A percentile compares a stretch with the other conserved stretches of the same genome.
Evolutionary conservation across 306 rosid genomes (phyloP).

Genomic region (Pterocarpus santalinus): DNA sequence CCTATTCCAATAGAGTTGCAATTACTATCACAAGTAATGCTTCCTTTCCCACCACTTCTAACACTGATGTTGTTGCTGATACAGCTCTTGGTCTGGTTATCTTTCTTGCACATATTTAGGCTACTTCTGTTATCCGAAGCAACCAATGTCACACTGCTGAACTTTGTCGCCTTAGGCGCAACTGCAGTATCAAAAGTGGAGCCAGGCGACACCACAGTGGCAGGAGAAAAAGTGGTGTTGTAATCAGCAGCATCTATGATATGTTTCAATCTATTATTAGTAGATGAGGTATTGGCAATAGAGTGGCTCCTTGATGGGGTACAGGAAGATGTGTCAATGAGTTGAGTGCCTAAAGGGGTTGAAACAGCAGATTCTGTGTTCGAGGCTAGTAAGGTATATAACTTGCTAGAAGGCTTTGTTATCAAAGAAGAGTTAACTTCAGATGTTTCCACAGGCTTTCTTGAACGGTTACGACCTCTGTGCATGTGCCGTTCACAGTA

Average conservation of each 20-base stretch:
- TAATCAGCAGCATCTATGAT: background rate
- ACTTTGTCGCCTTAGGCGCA: slow-evolving; percentile 11
- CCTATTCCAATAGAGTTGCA: slow-evolving; percentile 54
- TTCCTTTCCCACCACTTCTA: slow-evolving; percentile 46
- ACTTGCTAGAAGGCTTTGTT: slow-evolving; percentile 43
- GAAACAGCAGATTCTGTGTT: slow-evolving; percentile 35
- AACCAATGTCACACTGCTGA: background rate
- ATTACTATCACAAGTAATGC: slow-evolving; percentile 42
- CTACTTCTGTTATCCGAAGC: slow-evolving; percentile 19
- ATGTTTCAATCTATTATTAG: slow-evolving; percentile 41
- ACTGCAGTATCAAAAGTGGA: slow-evolving; percentile 34
- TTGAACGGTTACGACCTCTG: slow-evolving; percentile 96
- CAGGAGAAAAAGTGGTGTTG: background rate
- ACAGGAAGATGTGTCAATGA: slow-evolving; percentile 35
- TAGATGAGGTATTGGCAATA: slow-evolving; percentile 21
- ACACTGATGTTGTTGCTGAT: slow-evolving; percentile 18
- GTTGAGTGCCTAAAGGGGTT: slow-evolving; percentile 50
- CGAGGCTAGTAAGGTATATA: slow-evolving; percentile 39
- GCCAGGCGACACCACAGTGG: background rate
- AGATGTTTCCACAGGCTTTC: slow-evolving; percentile 95
- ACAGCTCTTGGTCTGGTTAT: slow-evolving; percentile 42
- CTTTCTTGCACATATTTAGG: slow-evolving; percentile 38
- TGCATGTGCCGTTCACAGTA: slow-evolving; percentile 89
- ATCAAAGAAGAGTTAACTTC: slow-evolving; percentile 52
- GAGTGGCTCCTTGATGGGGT: slow-evolving; percentile 32